Evolutionary conservation across 768 basidiomycete genomes (phyloP).

Genomic region (Macrolepiota fuliginosa): DNA sequence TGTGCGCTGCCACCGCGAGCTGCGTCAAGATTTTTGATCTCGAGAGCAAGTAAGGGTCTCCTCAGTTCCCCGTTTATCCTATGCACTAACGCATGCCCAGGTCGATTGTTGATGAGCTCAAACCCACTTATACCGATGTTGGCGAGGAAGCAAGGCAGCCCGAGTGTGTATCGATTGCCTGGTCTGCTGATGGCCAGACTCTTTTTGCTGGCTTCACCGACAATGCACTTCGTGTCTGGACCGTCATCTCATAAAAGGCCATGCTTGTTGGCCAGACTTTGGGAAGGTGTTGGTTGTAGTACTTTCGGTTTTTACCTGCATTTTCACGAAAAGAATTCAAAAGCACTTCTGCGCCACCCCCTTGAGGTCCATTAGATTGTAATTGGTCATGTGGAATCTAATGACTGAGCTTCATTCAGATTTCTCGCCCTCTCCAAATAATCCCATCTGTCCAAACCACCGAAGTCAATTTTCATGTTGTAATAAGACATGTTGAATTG

Average conservation of each 20-base stretch:
- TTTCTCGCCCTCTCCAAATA: conserved; percentile 61
- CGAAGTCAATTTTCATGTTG: conserved; percentile 71
- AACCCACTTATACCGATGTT: conserved; percentile 86
- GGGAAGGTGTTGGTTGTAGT: conserved; percentile 19
- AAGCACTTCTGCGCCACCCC: conserved; percentile 18
- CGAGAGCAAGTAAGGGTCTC: conserved; percentile 87
- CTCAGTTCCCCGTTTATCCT: neutral
- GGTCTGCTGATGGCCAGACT: conserved; percentile 98
- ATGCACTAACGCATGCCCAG: conserved; percentile 33
- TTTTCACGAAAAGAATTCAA: conserved; percentile 33
- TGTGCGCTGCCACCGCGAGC: conserved; percentile 96
- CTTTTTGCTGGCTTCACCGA: conserved; percentile 97
- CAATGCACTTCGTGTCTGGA: conserved; percentile 91
- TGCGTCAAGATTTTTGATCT: conserved; percentile 99
- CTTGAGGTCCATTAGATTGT: neutral
- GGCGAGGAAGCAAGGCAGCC: conserved; percentile 71
- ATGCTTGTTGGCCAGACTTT: conserved; percentile 20
- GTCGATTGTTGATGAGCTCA: conserved; percentile 98
- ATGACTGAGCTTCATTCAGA: conserved; percentile 46
- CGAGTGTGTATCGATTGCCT: conserved; percentile 95
- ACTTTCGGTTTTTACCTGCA: conserved; percentile 24
- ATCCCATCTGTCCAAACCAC: conserved; percentile 75
- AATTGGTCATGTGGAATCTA: conserved; percentile 2
- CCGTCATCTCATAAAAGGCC: conserved; percentile 61
- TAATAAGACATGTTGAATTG: conserved; percentile 63